Evolutionary conservation across 306 rosid genomes (phyloP).

Genomic region (Mucuna pruriens): DNA sequence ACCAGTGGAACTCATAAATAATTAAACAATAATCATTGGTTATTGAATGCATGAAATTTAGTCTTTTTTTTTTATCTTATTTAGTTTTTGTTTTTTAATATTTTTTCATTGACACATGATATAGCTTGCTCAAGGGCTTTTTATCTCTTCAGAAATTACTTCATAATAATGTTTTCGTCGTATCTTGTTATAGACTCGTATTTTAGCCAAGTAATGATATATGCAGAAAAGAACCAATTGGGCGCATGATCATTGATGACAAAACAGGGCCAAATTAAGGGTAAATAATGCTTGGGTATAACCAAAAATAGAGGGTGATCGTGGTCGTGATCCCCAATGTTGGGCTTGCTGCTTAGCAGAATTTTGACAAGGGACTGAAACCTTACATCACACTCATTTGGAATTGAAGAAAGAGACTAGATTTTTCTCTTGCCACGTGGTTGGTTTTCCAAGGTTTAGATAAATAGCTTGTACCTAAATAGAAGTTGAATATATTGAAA

Average conservation of each 20-base stretch:
- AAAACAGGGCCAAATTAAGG: background rate
- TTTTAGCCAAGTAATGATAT: too few species aligned
- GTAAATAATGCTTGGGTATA: background rate
- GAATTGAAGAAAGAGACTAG: background rate
- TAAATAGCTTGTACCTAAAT: background rate
- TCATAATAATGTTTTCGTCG: background rate
- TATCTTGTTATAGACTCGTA: background rate
- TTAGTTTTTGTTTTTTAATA: background rate
- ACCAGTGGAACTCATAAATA: conserved; percentile 2
- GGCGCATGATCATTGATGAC: background rate
- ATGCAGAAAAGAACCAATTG: background rate
- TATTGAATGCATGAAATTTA: conserved; percentile 18
- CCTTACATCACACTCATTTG: background rate
- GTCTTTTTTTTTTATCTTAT: background rate
- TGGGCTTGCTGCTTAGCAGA: background rate
- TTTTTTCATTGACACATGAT: background rate
- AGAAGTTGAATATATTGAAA: background rate
- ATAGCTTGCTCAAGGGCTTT: conserved; percentile 13
- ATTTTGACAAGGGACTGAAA: background rate
- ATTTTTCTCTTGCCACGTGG: background rate
- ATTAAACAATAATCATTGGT: conserved; percentile 24
- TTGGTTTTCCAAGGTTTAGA: conserved; percentile 5
- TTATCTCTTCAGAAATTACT: background rate
- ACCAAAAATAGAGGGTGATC: background rate
- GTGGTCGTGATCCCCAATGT: background rate